Conservation (phyloP, 2,329 filamentous ascomycete genomes). For the Dactylella cylindrospora region DNA sequence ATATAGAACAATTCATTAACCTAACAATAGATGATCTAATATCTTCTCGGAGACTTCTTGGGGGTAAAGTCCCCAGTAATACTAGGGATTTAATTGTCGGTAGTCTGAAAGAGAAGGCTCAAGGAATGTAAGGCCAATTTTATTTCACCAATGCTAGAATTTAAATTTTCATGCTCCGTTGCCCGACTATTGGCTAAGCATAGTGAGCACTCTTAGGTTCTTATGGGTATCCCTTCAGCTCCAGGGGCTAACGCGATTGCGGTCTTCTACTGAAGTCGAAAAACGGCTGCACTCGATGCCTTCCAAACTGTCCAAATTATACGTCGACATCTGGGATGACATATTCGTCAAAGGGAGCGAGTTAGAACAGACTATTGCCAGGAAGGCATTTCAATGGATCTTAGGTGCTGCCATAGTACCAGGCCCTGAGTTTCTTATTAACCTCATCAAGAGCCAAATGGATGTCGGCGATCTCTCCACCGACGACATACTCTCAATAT, state of each 20-base stretch:
- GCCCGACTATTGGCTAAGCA: too few species aligned
- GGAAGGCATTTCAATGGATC: not conserved
- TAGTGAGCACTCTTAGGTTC: not conserved
- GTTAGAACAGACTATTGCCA: not conserved
- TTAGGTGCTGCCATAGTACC: not conserved
- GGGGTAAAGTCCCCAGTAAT: not conserved
- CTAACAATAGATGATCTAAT: not conserved
- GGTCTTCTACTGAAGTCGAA: not conserved
- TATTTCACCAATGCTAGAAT: not conserved
- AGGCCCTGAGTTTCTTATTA: not conserved
- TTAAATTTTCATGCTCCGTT: too few species aligned
- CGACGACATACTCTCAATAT: not conserved
- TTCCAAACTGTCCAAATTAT: not conserved
- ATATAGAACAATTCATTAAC: not conserved
- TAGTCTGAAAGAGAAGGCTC: not conserved
- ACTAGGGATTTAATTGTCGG: not conserved
- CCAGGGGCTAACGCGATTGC: not conserved
- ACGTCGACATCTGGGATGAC: not conserved
- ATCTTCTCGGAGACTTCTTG: not conserved
- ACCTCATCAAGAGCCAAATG: not conserved
- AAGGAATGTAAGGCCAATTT: not conserved
- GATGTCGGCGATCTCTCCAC: not conserved
- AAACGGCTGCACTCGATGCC: not conserved
- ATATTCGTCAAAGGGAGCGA: not conserved
- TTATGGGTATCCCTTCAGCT: conserved; percentile 1